A percentile compares a stretch with the other conserved stretches of the same genome.
These are phyloP conservation scores for Ruellia speciosa DNA, from an alignment of 305 asterid species.

Conservation along the genomic window DNA sequence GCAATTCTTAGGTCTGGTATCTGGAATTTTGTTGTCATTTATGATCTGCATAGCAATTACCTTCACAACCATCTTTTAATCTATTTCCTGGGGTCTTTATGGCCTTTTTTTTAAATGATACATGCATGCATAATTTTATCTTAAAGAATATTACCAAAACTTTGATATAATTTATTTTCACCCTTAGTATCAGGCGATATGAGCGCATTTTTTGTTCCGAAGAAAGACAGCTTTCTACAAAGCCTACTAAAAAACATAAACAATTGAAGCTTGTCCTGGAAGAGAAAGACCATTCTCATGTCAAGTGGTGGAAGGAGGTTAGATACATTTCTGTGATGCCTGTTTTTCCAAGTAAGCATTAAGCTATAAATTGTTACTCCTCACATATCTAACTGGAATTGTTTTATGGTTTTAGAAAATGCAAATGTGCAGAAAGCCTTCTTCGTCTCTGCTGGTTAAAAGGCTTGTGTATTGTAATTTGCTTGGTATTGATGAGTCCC, in stretches of 20 bases:
- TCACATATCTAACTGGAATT: conserved; percentile 17
- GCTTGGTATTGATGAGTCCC: conserved; percentile 65
- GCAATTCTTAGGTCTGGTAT: no score
- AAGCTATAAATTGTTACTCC: not conserved
- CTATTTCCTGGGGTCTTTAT: no score
- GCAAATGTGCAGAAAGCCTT: conserved; percentile 81
- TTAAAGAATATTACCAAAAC: not conserved
- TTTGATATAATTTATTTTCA: conserved; percentile 13
- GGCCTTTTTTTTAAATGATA: not conserved
- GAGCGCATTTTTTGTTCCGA: conserved; percentile 38
- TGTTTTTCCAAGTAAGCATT: conserved; percentile 16
- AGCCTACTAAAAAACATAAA: conserved; percentile 40
- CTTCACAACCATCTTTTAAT: not conserved
- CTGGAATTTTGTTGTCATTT: no score
- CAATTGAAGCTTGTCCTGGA: conserved; percentile 34
- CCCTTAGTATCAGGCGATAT: conserved; percentile 28
- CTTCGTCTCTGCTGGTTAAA: conserved; percentile 55
- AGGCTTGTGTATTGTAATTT: conserved; percentile 61
- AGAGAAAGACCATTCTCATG: conserved; percentile 63
- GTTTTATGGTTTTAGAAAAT: conserved; percentile 52
- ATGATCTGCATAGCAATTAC: no score
- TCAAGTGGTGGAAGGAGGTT: conserved; percentile 98
- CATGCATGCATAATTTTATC: conserved; percentile 6
- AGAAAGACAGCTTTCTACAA: conserved; percentile 37
- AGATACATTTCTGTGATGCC: conserved; percentile 21